Evolutionary conservation across 2,329 filamentous ascomycete species (phyloP), one percentile per base, ranked within the genome.

Genomic region (Periconia sp.): DNA sequence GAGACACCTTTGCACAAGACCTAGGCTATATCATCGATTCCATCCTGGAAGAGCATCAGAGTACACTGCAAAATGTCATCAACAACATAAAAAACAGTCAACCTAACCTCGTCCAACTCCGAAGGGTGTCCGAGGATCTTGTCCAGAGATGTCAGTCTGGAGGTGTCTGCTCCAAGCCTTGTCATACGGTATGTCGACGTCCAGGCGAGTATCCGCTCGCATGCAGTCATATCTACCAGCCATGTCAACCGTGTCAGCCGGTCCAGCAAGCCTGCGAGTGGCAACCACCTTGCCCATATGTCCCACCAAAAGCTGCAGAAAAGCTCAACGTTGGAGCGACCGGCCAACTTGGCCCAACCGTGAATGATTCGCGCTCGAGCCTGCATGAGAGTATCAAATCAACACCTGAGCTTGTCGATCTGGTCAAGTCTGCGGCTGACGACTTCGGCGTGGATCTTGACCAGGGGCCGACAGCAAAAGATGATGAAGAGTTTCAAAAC

Each of bases 1-100:
- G 56, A 9, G 59, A 62, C 28, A 42, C 39, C 2, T 59, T 66
- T 15, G 63, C 60, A 5, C 57, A 65, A 16, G 69, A 74, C 30
- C 52, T 74, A 5, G 66, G 65, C 6, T 46, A 63, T 6, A 59
- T 68, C 33, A 69, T 75, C 25, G 71, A 75, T 39, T 58, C 60
- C 5, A 69, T 74, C 17, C 65, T 75, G 12, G 53, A 68, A 22
- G 72, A 74, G 46, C 71, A 73, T 41, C 52, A 65, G 3, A 68
- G 57, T 11, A 62, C 63, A 5, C 52, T 76, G 7, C 61, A 71
- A 41, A 52, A 55, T 29, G 65, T 75, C 3, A 70, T 76, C 45
- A 59, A 65, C 43, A 71, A 73, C 38, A 59, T 72, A 21, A 56
- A 61, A 15, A 46, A 39, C n/a, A 57, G 52, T 13, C 54, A 53